Evolutionary conservation across 1,284 basidiomycete species (phyloP).

Genomic region (Puccinia horiana): DNA sequence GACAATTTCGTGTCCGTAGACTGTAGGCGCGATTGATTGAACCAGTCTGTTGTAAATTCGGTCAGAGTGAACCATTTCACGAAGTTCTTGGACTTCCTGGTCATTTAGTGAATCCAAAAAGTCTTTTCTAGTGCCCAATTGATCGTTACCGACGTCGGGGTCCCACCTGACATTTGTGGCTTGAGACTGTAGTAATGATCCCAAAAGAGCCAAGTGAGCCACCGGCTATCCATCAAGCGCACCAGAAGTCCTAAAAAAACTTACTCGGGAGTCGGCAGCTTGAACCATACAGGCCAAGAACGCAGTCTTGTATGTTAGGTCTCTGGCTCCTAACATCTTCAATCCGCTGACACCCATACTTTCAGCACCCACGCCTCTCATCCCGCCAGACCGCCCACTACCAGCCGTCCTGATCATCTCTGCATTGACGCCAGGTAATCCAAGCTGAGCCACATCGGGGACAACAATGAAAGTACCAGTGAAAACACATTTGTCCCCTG

Average conservation of each 20-base stretch:
- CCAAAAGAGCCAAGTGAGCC: not conserved
- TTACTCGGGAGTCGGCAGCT: conserved; percentile 78
- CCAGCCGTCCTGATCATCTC: conserved; percentile 85
- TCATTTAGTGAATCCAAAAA: conserved; percentile 86
- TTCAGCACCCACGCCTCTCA: conserved; percentile 68
- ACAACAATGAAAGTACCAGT: conserved; percentile 98
- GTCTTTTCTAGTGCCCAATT: conserved; percentile 63
- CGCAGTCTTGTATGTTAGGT: conserved; percentile 96
- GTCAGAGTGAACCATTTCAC: conserved; percentile 85
- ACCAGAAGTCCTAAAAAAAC: conserved; percentile 55
- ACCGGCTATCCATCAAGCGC: not conserved
- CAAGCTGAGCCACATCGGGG: conserved; percentile 94
- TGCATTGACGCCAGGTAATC: conserved; percentile 89
- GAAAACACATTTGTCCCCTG: conserved; percentile 97
- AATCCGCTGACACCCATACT: conserved; percentile 88
- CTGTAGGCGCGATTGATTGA: conserved; percentile 92
- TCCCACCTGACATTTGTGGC: conserved; percentile 59
- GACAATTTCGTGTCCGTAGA: conserved; percentile 96
- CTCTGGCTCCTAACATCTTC: conserved; percentile 89
- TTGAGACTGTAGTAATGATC: conserved; percentile 16
- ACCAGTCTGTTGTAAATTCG: conserved; percentile 94
- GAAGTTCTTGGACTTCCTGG: conserved; percentile 91
- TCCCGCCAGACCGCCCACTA: conserved; percentile 65
- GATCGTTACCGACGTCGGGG: conserved; percentile 79
- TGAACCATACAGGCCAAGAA: conserved; percentile 98